Evolutionary conservation across 768 basidiomycete genomes (phyloP).

Genomic region (Panus rudis): DNA sequence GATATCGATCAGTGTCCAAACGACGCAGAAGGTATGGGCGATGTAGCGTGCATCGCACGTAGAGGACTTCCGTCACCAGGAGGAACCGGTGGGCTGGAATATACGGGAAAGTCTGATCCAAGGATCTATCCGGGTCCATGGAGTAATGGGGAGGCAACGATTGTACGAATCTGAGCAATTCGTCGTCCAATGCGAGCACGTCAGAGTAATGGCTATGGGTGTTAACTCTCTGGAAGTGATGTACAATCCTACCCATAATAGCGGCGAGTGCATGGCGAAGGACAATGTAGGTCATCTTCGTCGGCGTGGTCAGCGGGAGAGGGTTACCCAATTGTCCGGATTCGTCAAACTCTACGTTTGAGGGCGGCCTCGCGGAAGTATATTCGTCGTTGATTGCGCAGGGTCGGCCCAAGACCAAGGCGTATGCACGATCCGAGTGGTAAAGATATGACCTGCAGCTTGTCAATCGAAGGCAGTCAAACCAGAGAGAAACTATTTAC

Average conservation of each 20-base stretch:
- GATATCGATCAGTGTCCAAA: conserved; percentile 72
- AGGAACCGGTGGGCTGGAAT: conserved; percentile 84
- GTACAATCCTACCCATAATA: conserved; percentile 86
- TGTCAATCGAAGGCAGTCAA: background rate
- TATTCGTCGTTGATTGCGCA: conserved; percentile 86
- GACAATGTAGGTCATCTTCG: conserved; percentile 82
- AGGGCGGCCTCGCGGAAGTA: conserved; percentile 72
- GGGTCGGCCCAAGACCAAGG: conserved; percentile 85
- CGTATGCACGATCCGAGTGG: conserved; percentile 90
- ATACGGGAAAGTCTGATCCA: conserved; percentile 59
- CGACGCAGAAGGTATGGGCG: conserved; percentile 83
- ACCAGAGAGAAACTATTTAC: conserved; percentile 32
- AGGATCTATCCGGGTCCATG: conserved; percentile 66
- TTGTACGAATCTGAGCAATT: conserved; percentile 69
- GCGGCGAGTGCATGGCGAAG: conserved; percentile 74
- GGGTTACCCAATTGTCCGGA: conserved; percentile 39
- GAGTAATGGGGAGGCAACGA: conserved; percentile 75
- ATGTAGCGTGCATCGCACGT: conserved; percentile 78
- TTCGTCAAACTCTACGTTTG: conserved; percentile 63
- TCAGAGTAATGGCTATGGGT: conserved; percentile 77
- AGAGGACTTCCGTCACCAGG: conserved; percentile 83
- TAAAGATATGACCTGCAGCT: conserved; percentile 74
- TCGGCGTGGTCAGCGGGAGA: conserved; percentile 61
- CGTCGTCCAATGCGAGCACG: conserved; percentile 75
- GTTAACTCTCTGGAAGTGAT: conserved; percentile 86